These are phyloP conservation scores for Amanita polypyramis DNA, from an alignment of 768 basidiomycete species.

Conservation along the genomic window DNA sequence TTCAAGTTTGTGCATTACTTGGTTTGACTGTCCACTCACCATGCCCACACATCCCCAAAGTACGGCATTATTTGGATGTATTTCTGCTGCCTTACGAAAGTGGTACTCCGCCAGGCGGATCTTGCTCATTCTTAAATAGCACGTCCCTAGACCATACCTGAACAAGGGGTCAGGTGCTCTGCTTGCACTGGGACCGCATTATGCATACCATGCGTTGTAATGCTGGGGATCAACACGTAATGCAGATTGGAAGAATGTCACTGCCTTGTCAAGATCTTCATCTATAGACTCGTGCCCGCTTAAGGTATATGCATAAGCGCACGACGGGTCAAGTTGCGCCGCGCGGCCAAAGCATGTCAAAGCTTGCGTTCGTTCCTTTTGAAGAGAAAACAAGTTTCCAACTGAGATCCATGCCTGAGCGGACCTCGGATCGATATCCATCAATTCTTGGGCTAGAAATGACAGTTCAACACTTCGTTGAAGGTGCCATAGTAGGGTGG, in stretches of 20 bases:
- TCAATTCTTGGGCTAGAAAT: constrained; percentile 85
- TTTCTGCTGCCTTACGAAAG: constrained; percentile 83
- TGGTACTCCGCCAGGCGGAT: constrained; percentile 92
- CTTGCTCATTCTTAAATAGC: constrained; percentile 93
- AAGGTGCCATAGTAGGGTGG: constrained; percentile 93
- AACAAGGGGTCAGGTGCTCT: constrained; percentile 18
- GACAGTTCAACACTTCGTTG: constrained; percentile 78
- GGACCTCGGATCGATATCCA: constrained; percentile 73
- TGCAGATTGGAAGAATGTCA: constrained; percentile 86
- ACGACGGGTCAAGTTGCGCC: constrained; percentile 76
- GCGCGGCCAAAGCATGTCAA: constrained; percentile 92
- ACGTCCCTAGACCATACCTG: constrained; percentile 98
- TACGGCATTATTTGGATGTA: constrained; percentile 94
- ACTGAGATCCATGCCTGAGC: constrained; percentile 93
- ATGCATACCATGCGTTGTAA: constrained; percentile 88
- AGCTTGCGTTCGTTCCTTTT: constrained; percentile 90
- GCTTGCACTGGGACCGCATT: neutral
- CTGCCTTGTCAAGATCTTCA: constrained; percentile 89
- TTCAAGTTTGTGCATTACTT: constrained; percentile 17
- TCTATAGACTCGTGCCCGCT: constrained; percentile 96
- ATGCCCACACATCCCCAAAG: constrained; percentile 92
- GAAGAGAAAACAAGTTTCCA: constrained; percentile 91
- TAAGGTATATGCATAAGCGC: constrained; percentile 93
- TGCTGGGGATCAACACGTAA: constrained; percentile 86
- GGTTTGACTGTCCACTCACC: constrained; percentile 44